Conservation (phyloP, 306 rosid species). For the Rosa multiflora region DNA sequence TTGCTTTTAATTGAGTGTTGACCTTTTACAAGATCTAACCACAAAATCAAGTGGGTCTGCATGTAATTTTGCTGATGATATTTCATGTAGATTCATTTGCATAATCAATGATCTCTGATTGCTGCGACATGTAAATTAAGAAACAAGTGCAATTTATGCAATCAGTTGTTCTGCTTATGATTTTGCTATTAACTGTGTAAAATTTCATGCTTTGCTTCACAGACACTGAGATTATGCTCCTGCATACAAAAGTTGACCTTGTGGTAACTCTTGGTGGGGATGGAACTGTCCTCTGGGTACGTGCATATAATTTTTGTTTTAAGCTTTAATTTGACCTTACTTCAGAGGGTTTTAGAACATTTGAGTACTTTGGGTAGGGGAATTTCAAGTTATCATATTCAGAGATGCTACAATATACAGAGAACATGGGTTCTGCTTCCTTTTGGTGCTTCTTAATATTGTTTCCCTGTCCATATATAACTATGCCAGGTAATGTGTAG, state of each 20-base stretch:
- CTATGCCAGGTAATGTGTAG: background rate
- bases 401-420: background rate
- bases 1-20: background rate
- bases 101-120: background rate
- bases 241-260: slow-evolving; percentile 88
- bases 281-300: slow-evolving; percentile 96
- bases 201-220: too few relatives aligned
- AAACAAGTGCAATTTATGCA: background rate
- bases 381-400: background rate
- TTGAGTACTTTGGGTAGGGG: background rate
- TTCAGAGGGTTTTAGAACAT: background rate
- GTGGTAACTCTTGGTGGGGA: slow-evolving; percentile 97
- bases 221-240: slow-evolving; percentile 60
- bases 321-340: background rate
- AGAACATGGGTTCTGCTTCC: background rate
- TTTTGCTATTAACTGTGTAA: slow-evolving; percentile 22
- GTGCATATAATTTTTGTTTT: slow-evolving; percentile 35
- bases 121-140: background rate
- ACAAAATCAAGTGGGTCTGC: background rate
- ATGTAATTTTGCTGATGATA: background rate
- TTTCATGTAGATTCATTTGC: background rate
- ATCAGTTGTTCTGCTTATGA: background rate
- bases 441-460: background rate
- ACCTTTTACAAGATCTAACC: background rate
- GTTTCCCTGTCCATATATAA: background rate